phyloP scores from a whole-genome alignment of 192 early-diverging fungal species.

The Podila minutissima region DNA sequence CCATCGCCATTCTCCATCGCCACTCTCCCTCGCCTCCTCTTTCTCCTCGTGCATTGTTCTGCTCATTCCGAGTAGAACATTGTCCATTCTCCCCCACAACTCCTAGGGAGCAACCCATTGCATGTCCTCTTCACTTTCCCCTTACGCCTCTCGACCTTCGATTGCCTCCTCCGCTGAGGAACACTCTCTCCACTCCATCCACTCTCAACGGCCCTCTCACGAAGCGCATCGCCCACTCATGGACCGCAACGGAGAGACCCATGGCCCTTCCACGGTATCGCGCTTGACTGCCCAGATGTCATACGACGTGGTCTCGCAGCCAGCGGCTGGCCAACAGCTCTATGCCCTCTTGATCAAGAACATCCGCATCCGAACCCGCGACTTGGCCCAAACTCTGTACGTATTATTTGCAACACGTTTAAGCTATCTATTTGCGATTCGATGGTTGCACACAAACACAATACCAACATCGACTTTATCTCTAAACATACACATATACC shows the following conservation, averaged over 20 bases:
- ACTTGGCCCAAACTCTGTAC: slow-evolving; percentile 43
- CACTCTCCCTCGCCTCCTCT: no score
- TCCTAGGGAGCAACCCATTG: not conserved
- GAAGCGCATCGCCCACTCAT: slow-evolving; percentile 23
- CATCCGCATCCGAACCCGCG: slow-evolving; percentile 30
- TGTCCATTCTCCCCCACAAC: not conserved
- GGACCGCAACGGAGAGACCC: not conserved
- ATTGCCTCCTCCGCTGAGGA: slow-evolving; percentile 8
- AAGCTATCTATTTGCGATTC: not conserved
- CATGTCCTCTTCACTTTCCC: slow-evolving; percentile 1
- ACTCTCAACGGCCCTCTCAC: slow-evolving; percentile 3
- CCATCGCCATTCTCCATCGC: not conserved
- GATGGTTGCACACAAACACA: no score
- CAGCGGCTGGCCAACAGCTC: slow-evolving; percentile 33
- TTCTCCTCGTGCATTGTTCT: not conserved
- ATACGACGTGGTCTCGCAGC: slow-evolving; percentile 38
- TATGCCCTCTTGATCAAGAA: slow-evolving; percentile 47
- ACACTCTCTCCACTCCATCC: slow-evolving; percentile 16
- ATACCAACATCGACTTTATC: not conserved
- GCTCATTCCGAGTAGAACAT: not conserved
- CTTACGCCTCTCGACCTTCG: slow-evolving; percentile 13
- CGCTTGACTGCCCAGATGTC: slow-evolving; percentile 35
- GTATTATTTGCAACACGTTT: not conserved
- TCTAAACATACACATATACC: not conserved
- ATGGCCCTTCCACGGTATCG: slow-evolving; percentile 1